Evolutionary conservation across 805 yeast species (phyloP), one percentile per base, ranked within the genome.

Genomic region (Priceomyces castillae): DNA sequence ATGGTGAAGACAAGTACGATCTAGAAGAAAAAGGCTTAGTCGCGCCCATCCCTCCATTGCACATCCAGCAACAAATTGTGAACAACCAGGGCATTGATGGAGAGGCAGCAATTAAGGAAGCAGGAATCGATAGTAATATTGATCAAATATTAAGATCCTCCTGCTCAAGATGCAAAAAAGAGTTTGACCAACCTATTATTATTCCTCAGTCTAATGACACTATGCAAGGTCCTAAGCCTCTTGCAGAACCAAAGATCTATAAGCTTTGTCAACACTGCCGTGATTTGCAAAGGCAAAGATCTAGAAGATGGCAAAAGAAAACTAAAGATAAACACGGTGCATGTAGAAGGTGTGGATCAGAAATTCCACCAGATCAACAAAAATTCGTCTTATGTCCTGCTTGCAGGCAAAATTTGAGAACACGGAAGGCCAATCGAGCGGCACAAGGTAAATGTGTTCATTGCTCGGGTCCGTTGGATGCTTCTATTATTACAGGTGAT

Each of bases 391-490:
- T 82, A 37, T 82, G 88, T 61, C 80, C 81, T 4, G 69, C 68
- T 34, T 82, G 88, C 53, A 67, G 88, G 34, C 71, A 67, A 50
- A 72, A 74, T 31, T 63, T 82, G 25, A 65, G 87, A 48, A 64
- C 73, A 2, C 64, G 80, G 37, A 82, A 82, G 53, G 79, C 80
- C 0, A 73, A 69, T 41, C 65, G 88, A 33, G 84, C 79, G 4
- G 78, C 80, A 10, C 75, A 72, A 49, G 87, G 88, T 0, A 75
- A 74, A 52, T 82, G 88, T 62, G 84, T 82, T 12, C 87, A 82
- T 54, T 82, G 88, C 48, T 69, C 81, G 1, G 85, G 86, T 2
- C 80, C 82, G 6, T 57, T 71, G 5, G 72, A 69, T 43, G 66
- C 74, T 1, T 64, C 68, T 42, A 66, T 69, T 22, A 59, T 67